Conservation (phyloP, 2,329 filamentous ascomycete genomes). For the Phialemonium atrogriseum region DNA sequence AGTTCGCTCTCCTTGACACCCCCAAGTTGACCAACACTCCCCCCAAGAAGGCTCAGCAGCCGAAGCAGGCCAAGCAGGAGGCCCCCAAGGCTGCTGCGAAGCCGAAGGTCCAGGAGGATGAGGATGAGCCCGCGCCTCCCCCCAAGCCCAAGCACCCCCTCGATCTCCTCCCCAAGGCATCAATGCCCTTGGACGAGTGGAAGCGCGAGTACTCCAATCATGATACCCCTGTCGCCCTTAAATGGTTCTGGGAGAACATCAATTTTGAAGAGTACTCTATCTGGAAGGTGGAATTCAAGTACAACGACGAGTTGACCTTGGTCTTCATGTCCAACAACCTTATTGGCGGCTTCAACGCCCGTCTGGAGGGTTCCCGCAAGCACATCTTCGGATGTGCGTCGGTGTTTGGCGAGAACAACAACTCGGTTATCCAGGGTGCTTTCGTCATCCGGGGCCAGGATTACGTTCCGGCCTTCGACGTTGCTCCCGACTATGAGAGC, state of each 20-base stretch:
- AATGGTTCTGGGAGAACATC: conserved; percentile 97
- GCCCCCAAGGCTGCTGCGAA: conserved; percentile 25
- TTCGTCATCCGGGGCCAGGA: conserved; percentile 95
- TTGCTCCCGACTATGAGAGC: conserved; percentile 94
- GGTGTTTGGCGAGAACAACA: conserved; percentile 83
- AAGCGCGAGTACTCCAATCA: conserved; percentile 99
- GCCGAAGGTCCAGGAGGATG: conserved; percentile 33
- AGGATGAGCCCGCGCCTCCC: conserved; percentile 41
- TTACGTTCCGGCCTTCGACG: conserved; percentile 77
- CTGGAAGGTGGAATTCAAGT: conserved; percentile 96
- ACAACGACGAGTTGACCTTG: conserved; percentile 94
- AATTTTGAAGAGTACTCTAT: conserved; percentile 93
- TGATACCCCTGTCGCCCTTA: conserved; percentile 75
- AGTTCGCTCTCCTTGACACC: conserved; percentile 74
- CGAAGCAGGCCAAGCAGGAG: conserved; percentile 47
- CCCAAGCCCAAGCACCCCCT: conserved; percentile 97
- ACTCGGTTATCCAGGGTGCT: conserved; percentile 85
- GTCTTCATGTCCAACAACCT: conserved; percentile 99
- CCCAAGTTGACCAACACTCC: conserved; percentile 61
- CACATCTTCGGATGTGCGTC: conserved; percentile 88
- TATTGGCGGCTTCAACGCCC: conserved; percentile 94
- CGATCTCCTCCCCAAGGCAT: conserved; percentile 71
- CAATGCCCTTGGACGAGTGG: conserved; percentile 87
- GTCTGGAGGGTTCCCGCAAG: conserved; percentile 96
- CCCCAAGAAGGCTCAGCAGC: conserved; percentile 71